A percentile compares a stretch with the other conserved stretches of the same genome.
Conservation (phyloP, 257 asterid species). For the Phtheirospermum japonicum region DNA sequence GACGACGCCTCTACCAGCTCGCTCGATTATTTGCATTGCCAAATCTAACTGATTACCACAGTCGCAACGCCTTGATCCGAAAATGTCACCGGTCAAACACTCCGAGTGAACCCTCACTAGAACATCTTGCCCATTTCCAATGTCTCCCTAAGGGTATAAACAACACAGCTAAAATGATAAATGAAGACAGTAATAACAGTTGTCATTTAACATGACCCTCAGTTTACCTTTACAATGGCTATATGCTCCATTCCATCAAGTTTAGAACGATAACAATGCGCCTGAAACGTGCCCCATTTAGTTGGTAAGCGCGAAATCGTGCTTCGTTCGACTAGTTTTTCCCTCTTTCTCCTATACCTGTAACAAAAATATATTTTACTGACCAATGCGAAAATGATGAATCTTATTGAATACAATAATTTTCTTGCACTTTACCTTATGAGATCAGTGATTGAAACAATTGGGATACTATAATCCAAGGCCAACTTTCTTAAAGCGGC, state of each 20-base stretch:
- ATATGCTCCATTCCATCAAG: conserved; percentile 77
- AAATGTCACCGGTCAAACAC: conserved; percentile 81
- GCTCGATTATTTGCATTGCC: conserved; percentile 73
- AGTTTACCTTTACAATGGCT: conserved; percentile 58
- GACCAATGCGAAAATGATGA: background rate
- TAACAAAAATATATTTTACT: too few species aligned
- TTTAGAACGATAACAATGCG: conserved; percentile 65
- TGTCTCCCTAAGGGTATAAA: conserved; percentile 41
- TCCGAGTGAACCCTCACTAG: conserved; percentile 88
- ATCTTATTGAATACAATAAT: too few species aligned
- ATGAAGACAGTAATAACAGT: background rate
- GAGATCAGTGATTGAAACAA: conserved; percentile 71
- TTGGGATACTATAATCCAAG: conserved; percentile 48
- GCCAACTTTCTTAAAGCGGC: conserved; percentile 48
- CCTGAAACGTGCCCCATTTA: conserved; percentile 75
- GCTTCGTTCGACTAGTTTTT: conserved; percentile 64
- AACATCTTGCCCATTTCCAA: conserved; percentile 71
- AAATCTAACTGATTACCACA: conserved; percentile 80
- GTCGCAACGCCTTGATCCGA: conserved; percentile 78
- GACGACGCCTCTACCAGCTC: conserved; percentile 68
- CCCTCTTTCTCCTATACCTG: conserved; percentile 82
- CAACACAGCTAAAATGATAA: background rate
- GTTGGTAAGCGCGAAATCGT: conserved; percentile 66
- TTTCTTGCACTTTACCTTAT: conserved; percentile 43
- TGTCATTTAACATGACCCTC: too few species aligned